phyloP scores from a whole-genome alignment of 441 rosid species.

The Gossypium laxum region DNA sequence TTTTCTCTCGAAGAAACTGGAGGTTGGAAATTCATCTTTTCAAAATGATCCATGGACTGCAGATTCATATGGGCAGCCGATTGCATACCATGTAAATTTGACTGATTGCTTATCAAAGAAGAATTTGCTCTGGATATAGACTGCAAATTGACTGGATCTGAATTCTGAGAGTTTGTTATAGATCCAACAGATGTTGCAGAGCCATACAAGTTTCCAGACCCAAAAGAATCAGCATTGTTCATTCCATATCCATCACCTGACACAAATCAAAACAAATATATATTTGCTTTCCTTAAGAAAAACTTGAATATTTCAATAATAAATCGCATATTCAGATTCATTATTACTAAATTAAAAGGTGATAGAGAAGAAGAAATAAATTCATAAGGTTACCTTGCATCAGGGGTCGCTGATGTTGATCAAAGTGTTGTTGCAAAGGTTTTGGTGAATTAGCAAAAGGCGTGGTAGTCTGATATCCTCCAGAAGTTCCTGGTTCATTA shows the following conservation, averaged over 20 bases:
- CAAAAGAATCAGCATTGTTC: constrained; percentile 50
- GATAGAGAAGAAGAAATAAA: neutral
- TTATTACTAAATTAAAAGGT: neutral
- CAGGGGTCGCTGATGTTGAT: constrained; percentile 57
- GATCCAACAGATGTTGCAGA: constrained; percentile 55
- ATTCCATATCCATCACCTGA: constrained; percentile 82
- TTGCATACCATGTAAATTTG: constrained; percentile 38
- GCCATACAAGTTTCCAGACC: constrained; percentile 61
- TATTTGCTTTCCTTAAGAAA: constrained; percentile 8
- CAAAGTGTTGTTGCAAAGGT: constrained; percentile 55
- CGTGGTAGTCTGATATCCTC: constrained; percentile 39
- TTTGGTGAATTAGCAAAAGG: constrained; percentile 52
- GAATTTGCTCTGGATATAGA: constrained; percentile 49
- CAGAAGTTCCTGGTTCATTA: constrained; percentile 52
- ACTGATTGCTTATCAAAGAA: constrained; percentile 44
- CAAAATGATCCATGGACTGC: constrained; percentile 41
- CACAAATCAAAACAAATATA: constrained; percentile 16
- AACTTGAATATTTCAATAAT: neutral
- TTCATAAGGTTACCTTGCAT: constrained; percentile 48
- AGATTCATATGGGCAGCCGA: constrained; percentile 40
- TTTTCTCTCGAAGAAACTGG: constrained; percentile 34
- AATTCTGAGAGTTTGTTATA: constrained; percentile 52
- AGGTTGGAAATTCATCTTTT: constrained; percentile 46
- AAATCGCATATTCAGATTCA: constrained; percentile 9
- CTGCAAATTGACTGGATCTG: constrained; percentile 46